Evolutionary conservation across 441 rosid species (phyloP), one percentile per base, ranked within the genome.

Genomic region (Aleurites moluccanus): DNA sequence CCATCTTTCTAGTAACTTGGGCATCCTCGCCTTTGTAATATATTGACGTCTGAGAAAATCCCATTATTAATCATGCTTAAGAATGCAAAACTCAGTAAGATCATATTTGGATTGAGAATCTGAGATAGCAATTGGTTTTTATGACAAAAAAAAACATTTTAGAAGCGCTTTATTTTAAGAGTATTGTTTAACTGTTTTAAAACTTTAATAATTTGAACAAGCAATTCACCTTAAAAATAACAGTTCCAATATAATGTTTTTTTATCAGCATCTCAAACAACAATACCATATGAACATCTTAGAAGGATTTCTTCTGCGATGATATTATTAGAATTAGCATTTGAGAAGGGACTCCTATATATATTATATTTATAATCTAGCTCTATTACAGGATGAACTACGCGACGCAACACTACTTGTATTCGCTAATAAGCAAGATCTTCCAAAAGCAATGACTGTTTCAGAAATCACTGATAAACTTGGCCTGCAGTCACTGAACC

Each of bases 381-480:
- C 11, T 63, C 21, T 18, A 16, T 50, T 80, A 47, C 81, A 88
- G 92, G 83, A 80, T 0, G 92, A 88, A 75, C 78, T 90, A 18
- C 81, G 88, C 0, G 81, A 80, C 10, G 89, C 91, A 21, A 73
- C 75, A 14, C 67, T 88, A 50, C 91, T 88, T 14, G 88, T 88
- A 33, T 86, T 90, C 65, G 92, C 92, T 0, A 90, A 88, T 74
- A 90, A 90, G 83, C 89, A 88, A 78, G 94, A 90, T 75, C 86
- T 90, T 73, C 87, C 92, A 18, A 87, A 81, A 75, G 89, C 91
- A 5, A 80, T 88, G 89, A 80, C 27, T 25, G 88, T 84, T 27
- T 82, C 90, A 0, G 88, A 90, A 80, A 80, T 90, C 55, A 86
- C 91, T 2, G 92, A 90, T 47, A 87, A 90, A 77, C 89, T 90